Conservation (phyloP, 2,329 filamentous ascomycete species). For the Aspergillus carbonarius region DNA sequence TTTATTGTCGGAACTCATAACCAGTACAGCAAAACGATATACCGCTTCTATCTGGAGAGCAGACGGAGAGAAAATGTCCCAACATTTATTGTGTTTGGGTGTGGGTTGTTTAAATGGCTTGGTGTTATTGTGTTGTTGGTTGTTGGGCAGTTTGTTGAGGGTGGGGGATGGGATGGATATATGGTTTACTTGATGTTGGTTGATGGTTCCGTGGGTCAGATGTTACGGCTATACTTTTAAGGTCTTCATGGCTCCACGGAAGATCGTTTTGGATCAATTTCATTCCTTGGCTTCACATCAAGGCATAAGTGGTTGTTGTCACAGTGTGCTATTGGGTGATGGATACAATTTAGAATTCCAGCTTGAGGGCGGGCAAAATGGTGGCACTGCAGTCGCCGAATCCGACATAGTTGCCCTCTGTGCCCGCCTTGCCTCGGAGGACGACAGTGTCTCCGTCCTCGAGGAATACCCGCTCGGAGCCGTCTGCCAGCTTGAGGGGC, state of each 20-base stretch:
- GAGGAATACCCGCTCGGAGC: conserved; percentile 68
- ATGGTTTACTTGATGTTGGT: no score
- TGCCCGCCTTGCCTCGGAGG: conserved; percentile 65
- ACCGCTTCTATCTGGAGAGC: no score
- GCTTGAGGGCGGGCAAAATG: conserved; percentile 52
- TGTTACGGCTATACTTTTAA: not conserved
- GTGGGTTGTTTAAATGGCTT: no score
- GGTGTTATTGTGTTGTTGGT: not conserved
- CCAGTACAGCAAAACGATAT: no score
- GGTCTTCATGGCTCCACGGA: not conserved
- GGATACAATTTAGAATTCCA: conserved; percentile 18
- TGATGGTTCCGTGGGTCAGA: not conserved
- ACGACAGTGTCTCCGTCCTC: conserved; percentile 71
- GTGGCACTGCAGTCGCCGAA: conserved; percentile 72
- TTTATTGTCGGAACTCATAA: no score
- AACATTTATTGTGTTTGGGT: no score
- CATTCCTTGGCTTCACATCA: not conserved
- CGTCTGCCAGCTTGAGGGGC: conserved; percentile 60
- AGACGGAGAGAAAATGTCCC: no score
- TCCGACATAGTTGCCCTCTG: conserved; percentile 67
- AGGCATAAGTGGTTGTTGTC: not conserved
- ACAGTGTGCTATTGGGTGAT: no score
- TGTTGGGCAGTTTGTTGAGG: not conserved
- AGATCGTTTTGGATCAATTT: not conserved
- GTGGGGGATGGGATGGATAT: no score